phyloP scores from a whole-genome alignment of 331 rosid genomes.

The Malus hybrid region DNA sequence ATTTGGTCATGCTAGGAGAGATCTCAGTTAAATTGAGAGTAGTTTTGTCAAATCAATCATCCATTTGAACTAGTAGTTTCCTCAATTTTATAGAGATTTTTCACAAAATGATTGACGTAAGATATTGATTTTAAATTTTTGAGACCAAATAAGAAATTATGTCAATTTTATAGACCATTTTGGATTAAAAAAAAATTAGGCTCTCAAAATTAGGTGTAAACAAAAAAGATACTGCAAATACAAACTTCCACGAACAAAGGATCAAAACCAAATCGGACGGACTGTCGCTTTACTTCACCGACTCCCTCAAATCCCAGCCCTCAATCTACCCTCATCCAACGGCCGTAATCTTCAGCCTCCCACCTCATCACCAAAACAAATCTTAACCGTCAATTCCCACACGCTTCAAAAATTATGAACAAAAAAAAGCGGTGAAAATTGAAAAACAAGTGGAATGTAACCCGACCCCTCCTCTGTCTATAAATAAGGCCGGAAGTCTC shows the following conservation, averaged over 20 bases:
- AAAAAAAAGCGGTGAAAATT: background rate
- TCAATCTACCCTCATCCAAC: slow-evolving; percentile 11
- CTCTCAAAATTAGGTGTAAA: background rate
- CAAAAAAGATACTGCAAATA: background rate
- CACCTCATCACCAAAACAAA: background rate
- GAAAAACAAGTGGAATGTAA: background rate
- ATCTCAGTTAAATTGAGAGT: too few relatives aligned
- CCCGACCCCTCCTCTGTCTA: background rate
- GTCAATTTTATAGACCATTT: fast-evolving
- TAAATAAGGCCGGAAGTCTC: slow-evolving; percentile 12
- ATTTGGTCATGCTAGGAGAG: too few relatives aligned
- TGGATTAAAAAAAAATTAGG: too few relatives aligned
- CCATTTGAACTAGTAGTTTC: fast-evolving
- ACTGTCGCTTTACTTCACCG: slow-evolving; percentile 13
- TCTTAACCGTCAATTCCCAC: background rate
- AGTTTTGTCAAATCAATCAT: too few relatives aligned
- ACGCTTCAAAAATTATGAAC: background rate
- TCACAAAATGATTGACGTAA: too few relatives aligned
- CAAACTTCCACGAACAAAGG: background rate
- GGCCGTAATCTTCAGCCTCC: background rate
- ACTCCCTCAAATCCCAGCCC: slow-evolving; percentile 15
- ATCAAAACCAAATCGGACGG: background rate
- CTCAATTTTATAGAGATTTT: too few relatives aligned
- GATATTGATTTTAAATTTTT: too few relatives aligned
- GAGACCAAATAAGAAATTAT: too few relatives aligned